Evolutionary conservation across 345 rosid species (phyloP), one percentile per base, ranked within the genome.

Genomic region (Crucihimalaya himalaica): DNA sequence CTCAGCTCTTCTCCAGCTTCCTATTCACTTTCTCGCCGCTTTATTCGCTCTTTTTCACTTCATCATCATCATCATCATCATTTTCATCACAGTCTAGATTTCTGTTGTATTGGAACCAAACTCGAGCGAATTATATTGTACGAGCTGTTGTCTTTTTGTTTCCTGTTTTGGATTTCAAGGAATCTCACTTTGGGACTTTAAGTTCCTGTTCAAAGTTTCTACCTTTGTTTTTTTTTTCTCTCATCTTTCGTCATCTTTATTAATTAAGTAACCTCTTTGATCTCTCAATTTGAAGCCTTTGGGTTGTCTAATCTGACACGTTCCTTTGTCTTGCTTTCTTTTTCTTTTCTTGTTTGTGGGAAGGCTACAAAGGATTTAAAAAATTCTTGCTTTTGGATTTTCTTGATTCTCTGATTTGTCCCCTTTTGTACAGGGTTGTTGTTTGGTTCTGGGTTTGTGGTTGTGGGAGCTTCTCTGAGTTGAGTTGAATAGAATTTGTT

Each of bases 251-350:
- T 65, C 50, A 74, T 66, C 72, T 74, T 72, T 45, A 61, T 72
- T 45, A 61, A 57, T 66, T 56, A 74, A 74, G 52, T 57, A 34
- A 57, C 7, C 4, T 27, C 37, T 19, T 14, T 56, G 54, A 75
- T 75, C 68, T 67, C 60, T 58, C 60, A 50, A 8, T 66, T 48
- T 37, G 18, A 11, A 65, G 51, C 46, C 46, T 47, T 66, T 39
- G 35, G 60, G 43, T 58, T 19, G 43, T 39, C 68, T 67, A 59
- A 67, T 59, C 61, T 48, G 68, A 75, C 73, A 59, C 72, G 84
- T 68, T 83, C 78, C 68, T 72, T 52, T 74, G 67, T 82, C 77
- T 79, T 61, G 11, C 76, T 68, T 72, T 43, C 31, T n/a, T 55
- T 40, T 40, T 66, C 32, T 23, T 1, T 25, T 9, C 21, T 13